Conservation (phyloP, 2,329 filamentous ascomycete genomes). For the Aspergillus luchuensis region DNA sequence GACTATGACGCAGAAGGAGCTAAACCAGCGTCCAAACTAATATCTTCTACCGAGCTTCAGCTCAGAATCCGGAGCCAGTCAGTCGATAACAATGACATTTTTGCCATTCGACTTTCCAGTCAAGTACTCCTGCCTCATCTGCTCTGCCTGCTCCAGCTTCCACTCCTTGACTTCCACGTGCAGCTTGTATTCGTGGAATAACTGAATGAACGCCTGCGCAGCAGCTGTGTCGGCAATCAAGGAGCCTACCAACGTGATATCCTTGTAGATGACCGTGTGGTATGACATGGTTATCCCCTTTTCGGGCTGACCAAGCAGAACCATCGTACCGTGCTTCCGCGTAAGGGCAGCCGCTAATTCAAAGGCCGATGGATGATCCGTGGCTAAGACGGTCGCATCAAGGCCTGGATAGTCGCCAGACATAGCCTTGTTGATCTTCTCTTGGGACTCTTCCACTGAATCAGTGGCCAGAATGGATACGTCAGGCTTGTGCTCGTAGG, state of each 20-base stretch:
- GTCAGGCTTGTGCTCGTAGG: not conserved
- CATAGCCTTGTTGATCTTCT: not conserved
- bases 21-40: not conserved
- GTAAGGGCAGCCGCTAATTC: constrained; percentile 43
- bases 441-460: not conserved
- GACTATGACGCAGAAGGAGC: not conserved
- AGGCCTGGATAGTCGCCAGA: not conserved
- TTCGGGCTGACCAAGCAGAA: constrained; percentile 59
- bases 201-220: constrained; percentile 45
- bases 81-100: not conserved
- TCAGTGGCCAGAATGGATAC: not conserved
- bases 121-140: constrained; percentile 19
- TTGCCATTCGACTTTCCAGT: not conserved
- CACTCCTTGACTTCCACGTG: constrained; percentile 17
- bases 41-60: not conserved
- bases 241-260: not conserved
- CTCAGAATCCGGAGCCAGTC: not conserved
- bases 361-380: not conserved
- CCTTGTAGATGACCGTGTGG: constrained; percentile 37
- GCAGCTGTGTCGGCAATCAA: not conserved
- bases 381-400: not conserved
- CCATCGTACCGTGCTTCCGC: constrained; percentile 59
- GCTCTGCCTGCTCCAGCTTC: constrained; percentile 19
- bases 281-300: constrained; percentile 38
- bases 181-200: constrained; percentile 22